phyloP scores from a whole-genome alignment of 2,329 filamentous ascomycete species.

The Endothia cerciana region DNA sequence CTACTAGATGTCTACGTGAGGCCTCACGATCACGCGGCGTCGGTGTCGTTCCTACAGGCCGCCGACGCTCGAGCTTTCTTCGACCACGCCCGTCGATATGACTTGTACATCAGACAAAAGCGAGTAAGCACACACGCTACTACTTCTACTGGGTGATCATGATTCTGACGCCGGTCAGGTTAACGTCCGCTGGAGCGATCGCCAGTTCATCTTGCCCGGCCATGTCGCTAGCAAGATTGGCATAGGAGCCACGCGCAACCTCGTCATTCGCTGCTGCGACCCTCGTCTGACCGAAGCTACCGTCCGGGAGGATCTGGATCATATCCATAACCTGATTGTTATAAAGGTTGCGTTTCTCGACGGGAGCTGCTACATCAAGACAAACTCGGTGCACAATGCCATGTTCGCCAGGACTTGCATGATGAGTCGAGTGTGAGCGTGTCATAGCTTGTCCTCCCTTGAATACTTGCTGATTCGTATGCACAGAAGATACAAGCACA shows the following conservation, averaged over 20 bases:
- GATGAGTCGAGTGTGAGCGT: conserved; percentile 61
- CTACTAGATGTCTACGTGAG: conserved; percentile 71
- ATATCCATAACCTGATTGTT: conserved; percentile 79
- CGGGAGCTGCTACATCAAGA: conserved; percentile 68
- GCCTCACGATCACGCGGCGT: conserved; percentile 60
- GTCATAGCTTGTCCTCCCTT: conserved; percentile 28
- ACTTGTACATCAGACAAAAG: conserved; percentile 70
- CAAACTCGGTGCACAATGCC: conserved; percentile 77
- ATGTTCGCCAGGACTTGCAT: conserved; percentile 79
- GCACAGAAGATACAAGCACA: conserved; percentile 67
- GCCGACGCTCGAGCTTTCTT: conserved; percentile 67
- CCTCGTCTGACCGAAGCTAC: conserved; percentile 62
- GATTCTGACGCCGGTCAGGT: conserved; percentile 51
- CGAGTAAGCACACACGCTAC: conserved; percentile 54
- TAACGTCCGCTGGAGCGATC: conserved; percentile 69
- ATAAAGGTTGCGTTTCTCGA: conserved; percentile 64
- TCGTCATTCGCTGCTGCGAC: conserved; percentile 67
- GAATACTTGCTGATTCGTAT: background rate
- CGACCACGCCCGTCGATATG: conserved; percentile 64
- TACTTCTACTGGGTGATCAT: background rate
- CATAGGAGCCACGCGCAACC: conserved; percentile 72
- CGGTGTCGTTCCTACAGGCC: conserved; percentile 71
- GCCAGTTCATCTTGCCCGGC: conserved; percentile 67
- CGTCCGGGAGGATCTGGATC: conserved; percentile 75
- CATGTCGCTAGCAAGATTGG: conserved; percentile 68